Base-by-base conservation (phyloP, 306 rosid species). In the Abrus precatorius region DNA sequence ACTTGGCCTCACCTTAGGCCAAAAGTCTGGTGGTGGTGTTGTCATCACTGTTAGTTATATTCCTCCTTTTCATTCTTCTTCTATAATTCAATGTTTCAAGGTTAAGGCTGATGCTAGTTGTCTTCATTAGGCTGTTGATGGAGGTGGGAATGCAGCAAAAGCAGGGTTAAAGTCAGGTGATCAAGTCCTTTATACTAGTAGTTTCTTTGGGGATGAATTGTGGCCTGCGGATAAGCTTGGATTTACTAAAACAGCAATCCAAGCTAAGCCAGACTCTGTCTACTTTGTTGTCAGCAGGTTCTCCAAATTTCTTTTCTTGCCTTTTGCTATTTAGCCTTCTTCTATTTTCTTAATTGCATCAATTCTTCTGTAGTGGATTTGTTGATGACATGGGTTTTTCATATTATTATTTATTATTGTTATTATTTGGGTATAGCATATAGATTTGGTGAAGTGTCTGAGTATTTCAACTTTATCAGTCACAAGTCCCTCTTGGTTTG, bases 141-240 rank as follows among this genome's bases (percentile, higher is more conserved):
- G 93, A 59, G 98, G 99, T 71, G 99, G 99, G 30, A 95, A 95
- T 88, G 99, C 99, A 44, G 97, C 99, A 55, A 92, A 45, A 88
- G 91, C 99, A 79, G 99, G 99, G 79, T 83, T 95, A 12, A 93
- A 93, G 80, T 27, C 87, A 60, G 99, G 98, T 60, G 99, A 95
- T 45, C 99, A 95, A 76, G 99, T 95, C 4, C 83, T 95, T 9
- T 95, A 95, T 77, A 95, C 98, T 5, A 95, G 99, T 87, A 93
- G 99, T 85, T 93, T 95, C 91, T 95, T 95, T 78, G 99, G 99
- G 41, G 99, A 95, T 88, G 99, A 95, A 82, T 85, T 95, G 53
- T 95, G 99, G 99, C 99, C 99, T 1, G 99, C 99, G 0, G 99
- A 93, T 91, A 95, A 95, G 89, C 89, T 95, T 47, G 99, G 99